Evolutionary conservation across 202 grass and related monocot genomes (phyloP).

Genomic region (Cymbopogon flexuosus): DNA sequence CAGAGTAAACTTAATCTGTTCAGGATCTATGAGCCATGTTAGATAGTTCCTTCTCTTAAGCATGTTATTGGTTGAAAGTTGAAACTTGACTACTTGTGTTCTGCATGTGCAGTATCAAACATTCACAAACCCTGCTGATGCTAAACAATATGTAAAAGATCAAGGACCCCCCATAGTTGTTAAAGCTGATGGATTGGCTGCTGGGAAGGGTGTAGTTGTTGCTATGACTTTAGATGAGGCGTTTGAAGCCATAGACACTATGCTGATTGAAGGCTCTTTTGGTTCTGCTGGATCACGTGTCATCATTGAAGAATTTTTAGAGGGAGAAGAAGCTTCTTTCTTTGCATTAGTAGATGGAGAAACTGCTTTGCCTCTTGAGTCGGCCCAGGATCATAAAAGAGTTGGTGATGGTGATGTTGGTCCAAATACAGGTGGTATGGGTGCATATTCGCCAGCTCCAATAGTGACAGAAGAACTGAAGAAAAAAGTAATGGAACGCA

Average conservation of each 20-base stretch:
- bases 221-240: constrained; percentile 69
- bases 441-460: constrained; percentile 89
- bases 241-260: constrained; percentile 64
- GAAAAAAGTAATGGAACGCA: constrained; percentile 82
- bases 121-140: constrained; percentile 55
- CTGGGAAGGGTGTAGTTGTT: constrained; percentile 68
- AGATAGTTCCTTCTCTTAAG: not conserved
- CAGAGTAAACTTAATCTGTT: not conserved
- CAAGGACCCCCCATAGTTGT: constrained; percentile 81
- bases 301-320: constrained; percentile 79
- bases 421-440: constrained; percentile 93
- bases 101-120: constrained; percentile 46
- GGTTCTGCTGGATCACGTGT: constrained; percentile 72
- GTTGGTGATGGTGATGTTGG: constrained; percentile 84
- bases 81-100: not conserved
- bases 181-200: constrained; percentile 80
- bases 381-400: constrained; percentile 89
- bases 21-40: not conserved
- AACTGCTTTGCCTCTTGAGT: constrained; percentile 79
- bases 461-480: constrained; percentile 62
- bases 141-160: constrained; percentile 63
- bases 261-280: constrained; percentile 72
- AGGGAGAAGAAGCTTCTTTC: constrained; percentile 94
- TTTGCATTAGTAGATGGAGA: constrained; percentile 90
- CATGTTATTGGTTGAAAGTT: not conserved